Conservation (phyloP, 768 basidiomycete species). For the Suillus cothurnatus region DNA sequence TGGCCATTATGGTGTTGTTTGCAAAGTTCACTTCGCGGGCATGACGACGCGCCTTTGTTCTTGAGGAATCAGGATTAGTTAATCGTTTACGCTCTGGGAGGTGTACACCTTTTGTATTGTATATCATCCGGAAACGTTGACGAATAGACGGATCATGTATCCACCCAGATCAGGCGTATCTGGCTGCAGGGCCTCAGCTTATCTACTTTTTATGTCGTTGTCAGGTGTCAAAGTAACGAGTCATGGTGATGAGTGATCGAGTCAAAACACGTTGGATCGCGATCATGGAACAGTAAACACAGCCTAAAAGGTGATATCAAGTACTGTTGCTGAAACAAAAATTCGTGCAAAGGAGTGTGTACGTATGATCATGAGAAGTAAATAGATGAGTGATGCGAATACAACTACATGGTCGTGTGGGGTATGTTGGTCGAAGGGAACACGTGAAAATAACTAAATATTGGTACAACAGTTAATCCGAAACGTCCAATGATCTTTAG, state of each 20-base stretch:
- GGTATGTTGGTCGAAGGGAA: slow-evolving; percentile 2
- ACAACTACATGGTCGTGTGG: slow-evolving; percentile 1
- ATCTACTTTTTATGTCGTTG: background rate
- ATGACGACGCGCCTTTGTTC: slow-evolving; percentile 1
- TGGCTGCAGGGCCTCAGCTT: background rate
- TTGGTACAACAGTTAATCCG: background rate
- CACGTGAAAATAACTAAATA: background rate
- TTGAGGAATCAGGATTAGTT: background rate
- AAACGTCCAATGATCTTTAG: background rate
- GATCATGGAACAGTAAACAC: background rate
- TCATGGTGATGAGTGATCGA: background rate
- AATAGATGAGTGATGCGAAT: background rate
- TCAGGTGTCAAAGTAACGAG: background rate
- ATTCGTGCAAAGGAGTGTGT: background rate
- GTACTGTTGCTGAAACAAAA: background rate
- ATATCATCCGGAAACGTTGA: background rate
- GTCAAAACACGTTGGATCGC: background rate
- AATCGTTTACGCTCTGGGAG: background rate
- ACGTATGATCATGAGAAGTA: slow-evolving; percentile 1
- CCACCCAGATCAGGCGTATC: background rate
- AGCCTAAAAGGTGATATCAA: background rate
- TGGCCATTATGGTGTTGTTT: slow-evolving; percentile 64
- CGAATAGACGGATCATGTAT: background rate
- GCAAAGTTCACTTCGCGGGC: slow-evolving; percentile 31
- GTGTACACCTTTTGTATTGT: background rate